A percentile compares a stretch with the other conserved stretches of the same genome.
phyloP scores from a whole-genome alignment of 805 yeast species.

The Schwanniomyces occidentalis region DNA sequence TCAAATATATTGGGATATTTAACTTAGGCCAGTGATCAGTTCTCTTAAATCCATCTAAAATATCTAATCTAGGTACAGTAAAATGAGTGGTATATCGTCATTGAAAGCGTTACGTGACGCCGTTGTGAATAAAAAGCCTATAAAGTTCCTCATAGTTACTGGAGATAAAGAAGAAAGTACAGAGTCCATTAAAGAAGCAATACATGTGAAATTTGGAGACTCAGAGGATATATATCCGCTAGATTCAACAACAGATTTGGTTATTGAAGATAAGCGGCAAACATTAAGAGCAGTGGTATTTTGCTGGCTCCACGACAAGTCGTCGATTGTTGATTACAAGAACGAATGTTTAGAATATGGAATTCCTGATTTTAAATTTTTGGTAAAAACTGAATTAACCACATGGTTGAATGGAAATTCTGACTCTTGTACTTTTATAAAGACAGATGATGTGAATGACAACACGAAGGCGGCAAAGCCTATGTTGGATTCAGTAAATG shows the following conservation, averaged over 20 bases:
- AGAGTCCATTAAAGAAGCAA: slow-evolving; percentile 35
- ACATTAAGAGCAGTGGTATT: slow-evolving; percentile 64
- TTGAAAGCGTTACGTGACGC: slow-evolving; percentile 28
- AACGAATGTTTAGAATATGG: slow-evolving; percentile 64
- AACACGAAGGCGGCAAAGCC: background rate
- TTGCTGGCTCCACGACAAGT: slow-evolving; percentile 75
- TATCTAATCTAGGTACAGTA: too few relatives aligned
- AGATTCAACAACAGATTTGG: slow-evolving; percentile 53
- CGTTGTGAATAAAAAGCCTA: slow-evolving; percentile 21
- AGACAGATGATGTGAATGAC: slow-evolving; percentile 9
- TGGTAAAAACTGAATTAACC: slow-evolving; percentile 81
- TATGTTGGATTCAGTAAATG: background rate
- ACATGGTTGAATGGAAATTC: slow-evolving; percentile 78
- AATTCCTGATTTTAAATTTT: slow-evolving; percentile 72
- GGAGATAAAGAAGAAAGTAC: slow-evolving; percentile 12
- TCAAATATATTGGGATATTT: too few relatives aligned
- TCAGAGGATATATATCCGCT: slow-evolving; percentile 30
- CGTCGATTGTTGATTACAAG: slow-evolving; percentile 79
- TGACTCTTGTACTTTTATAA: slow-evolving; percentile 52
- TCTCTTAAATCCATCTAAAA: too few relatives aligned
- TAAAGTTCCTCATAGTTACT: slow-evolving; percentile 18
- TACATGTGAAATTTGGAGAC: slow-evolving; percentile 31
- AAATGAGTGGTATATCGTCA: slow-evolving; percentile 18
- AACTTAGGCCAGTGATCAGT: too few relatives aligned
- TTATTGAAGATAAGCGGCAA: slow-evolving; percentile 49